Evolutionary conservation across 2,329 filamentous ascomycete species (phyloP), one percentile per base, ranked within the genome.

Genomic region (Helicocarpus griseus): DNA sequence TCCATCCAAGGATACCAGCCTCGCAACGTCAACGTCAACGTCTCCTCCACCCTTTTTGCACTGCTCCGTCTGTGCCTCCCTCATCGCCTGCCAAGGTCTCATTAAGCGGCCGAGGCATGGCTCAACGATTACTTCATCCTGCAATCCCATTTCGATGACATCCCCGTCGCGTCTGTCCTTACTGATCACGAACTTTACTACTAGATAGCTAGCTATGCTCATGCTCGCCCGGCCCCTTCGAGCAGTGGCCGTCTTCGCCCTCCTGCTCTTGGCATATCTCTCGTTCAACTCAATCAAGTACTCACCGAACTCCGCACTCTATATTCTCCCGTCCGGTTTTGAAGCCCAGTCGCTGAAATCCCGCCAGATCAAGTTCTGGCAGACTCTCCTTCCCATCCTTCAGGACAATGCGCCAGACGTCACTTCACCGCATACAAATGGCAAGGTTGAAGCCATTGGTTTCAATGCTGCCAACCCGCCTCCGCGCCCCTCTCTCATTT

Each of bases 301-400:
- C 13, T 22, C 21, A 9, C 22, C 29, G 17, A 5, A 22, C 6
- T 2, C 44, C 44, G 22, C n/a, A 21, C 17, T 24, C 26, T 8
- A 33, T 13, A 19, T 35, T 11, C 21, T 47, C 1, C 44, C 44
- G 2, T 33, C 44, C 5, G 19, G 9, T 29, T 14, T 35, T 29
- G 28, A 47, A 35, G 29, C 44, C 17, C 44, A 13, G 29, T 33
- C 28, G 2, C 17, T 47, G 3, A 28, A 35, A 35, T n/a, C 44
- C 44, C 46, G 50, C 14, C 63, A 65, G 53, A 61, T 61, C 31
- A 38, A 55, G 7, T 69, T 69, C 50, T 70, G 68, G 67, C 58
- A 53, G 5, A 54, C 61, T 11, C 63, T 70, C 29, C 60, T 65
- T 31, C 54, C 59, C 1, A 56, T 65, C 14, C 55, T 70, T n/a